Base-by-base conservation (phyloP, 345 rosid genomes). In the Noccaea caerulescens region DNA sequence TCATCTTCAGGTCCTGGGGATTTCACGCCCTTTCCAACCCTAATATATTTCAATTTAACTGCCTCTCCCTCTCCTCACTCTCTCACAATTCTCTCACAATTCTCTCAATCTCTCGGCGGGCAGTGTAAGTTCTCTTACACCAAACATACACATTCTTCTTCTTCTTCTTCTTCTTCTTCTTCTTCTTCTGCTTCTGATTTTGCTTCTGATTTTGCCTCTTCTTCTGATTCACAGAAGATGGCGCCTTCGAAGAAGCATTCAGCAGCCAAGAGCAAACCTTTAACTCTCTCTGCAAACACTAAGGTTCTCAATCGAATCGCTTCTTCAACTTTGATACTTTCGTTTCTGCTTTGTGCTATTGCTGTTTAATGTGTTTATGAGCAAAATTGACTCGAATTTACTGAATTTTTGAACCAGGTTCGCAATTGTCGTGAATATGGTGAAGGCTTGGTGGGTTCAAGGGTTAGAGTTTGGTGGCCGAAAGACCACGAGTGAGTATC, bases 391-490 rank as follows among this genome's bases (percentile, higher is more conserved):
- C 18, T 57, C 30, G 5, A 37, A 37, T 2, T 36, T 14, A 10
- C 25, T 57, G 8, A 1, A 36, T 57, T 54, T 55, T 34, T 27
- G 30, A 27, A 14, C 36, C 61, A 57, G 67, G 53, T 62, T 45
- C 10, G 13, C 11, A 32, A 8, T 32, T 53, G 20, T 14, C 13
- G 12, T 13, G 67, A 30, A 1, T 55, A 55, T 55, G 60, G 12
- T 13, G 12, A 55, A 34, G 11, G 12, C 42, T 32, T 76, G 11
- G 54, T 76, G 7, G 75, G 75, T n/a, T 53, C 75, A 3, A 69
- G 51, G 55, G 4, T 76, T 7, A 30, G 27, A 38, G 75, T 76
- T 30, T 76, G 79, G 79, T 76, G 75, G 79, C 79, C 75, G 3
- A 0, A 62, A 0, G 79, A 76, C 34, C 13, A 7, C 3, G 12